Evolutionary conservation across 202 grass and related monocot species (phyloP), one percentile per base, ranked within the genome.

Genomic region (Eragrostis tef): DNA sequence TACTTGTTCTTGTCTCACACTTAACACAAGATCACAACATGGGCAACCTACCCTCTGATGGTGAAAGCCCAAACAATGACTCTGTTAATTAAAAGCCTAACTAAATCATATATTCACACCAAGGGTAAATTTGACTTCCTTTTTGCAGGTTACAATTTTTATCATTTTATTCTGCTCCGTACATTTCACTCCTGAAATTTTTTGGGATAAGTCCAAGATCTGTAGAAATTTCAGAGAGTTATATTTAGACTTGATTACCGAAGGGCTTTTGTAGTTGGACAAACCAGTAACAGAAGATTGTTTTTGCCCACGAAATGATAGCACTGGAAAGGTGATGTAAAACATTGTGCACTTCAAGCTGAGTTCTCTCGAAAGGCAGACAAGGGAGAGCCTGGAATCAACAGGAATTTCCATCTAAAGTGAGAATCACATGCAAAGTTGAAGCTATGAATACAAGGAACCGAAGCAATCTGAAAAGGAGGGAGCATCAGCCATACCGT

Each of bases 21-120:
- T 80, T 31, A 85, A 74, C 79, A 65, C 57, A 77, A 1, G 54
- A 89, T 71, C 31, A 64, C 19, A 76, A 77, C 63, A 77, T 70
- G 67, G 54, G 59, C 64, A 41, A 54, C 77, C 57, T 85, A 77
- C 71, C 74, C 87, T 39, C 71, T 81, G 82, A 81, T 85, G 47
- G 64, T 19, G 78, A 89, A 72, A 85, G 77, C 12, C 59, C 59
- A 72, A 77, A 82, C n/a, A 27, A 46, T 59, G 50, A 8, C 29
- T 31, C 4, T 8, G 20, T 58, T 80, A 81, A 61, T 64, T 51
- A 36, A 45, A 63, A 67, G 58, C 2, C 22, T 81, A 48, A 48
- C 57, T 27, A 25, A 16, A 64, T 27, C 57, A 58, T 14, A 68
- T 14, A 25, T 83, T n/a, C 63, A 71, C 24, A 49, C 11, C 4